phyloP scores from a whole-genome alignment of 148 eudicot species.

The Dianthus caryophyllus region DNA sequence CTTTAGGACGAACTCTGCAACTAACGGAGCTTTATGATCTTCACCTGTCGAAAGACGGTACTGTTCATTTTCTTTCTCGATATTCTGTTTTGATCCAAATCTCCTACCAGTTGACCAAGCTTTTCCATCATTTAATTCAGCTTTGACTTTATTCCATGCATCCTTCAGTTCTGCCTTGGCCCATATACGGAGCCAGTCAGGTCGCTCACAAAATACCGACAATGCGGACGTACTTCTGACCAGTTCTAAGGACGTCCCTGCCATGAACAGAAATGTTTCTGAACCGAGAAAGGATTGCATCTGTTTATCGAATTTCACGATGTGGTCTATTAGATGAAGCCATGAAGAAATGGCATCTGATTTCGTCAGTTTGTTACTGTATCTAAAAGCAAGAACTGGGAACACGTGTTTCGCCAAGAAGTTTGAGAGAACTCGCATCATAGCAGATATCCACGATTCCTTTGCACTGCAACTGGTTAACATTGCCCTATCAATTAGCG shows the following conservation, averaged over 20 bases:
- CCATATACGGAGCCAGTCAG: constrained; percentile 51
- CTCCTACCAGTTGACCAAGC: constrained; percentile 34
- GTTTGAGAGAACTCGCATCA: constrained; percentile 37
- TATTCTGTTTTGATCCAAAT: constrained; percentile 14
- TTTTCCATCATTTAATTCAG: constrained; percentile 33
- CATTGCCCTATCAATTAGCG: constrained; percentile 49
- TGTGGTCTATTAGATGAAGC: constrained; percentile 47
- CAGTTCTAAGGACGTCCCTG: constrained; percentile 20
- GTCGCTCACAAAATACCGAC: constrained; percentile 41
- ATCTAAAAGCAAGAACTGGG: constrained; percentile 34
- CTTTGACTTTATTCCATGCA: constrained; percentile 42
- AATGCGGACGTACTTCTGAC: constrained; percentile 33
- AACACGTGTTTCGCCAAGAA: constrained; percentile 39
- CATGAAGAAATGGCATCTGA: constrained; percentile 37
- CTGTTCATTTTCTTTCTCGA: constrained; percentile 18
- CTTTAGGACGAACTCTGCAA: constrained; percentile 44
- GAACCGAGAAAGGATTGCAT: constrained; percentile 36
- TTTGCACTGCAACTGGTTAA: constrained; percentile 48
- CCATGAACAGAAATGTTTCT: constrained; percentile 30
- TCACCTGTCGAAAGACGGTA: constrained; percentile 39
- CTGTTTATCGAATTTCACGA: constrained; percentile 40
- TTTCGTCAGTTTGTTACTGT: constrained; percentile 29
- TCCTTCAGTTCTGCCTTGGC: constrained; percentile 51
- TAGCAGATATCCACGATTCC: constrained; percentile 53
- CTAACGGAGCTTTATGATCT: constrained; percentile 43